Base-by-base conservation (phyloP, 2,329 filamentous ascomycete species). In the Hypoxylon sp. region DNA sequence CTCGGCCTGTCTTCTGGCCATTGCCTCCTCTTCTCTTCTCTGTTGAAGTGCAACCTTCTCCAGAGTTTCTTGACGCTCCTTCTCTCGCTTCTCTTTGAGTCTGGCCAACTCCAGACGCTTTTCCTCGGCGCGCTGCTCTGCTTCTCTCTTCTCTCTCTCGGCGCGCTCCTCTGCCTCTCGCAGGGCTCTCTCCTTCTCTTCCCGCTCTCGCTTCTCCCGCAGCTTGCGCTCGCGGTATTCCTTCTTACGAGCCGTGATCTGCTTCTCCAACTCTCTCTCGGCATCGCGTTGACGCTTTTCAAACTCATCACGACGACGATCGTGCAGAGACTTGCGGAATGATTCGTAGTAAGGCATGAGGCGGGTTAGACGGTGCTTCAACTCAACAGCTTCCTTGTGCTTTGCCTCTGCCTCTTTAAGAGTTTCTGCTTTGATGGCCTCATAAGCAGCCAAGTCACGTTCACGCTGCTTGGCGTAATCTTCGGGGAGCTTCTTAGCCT, bases 201-300 rank as follows among this genome's bases (percentile, higher is more conserved):
- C 94, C 55, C 86, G 88, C 82, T 97, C 93, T 63, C 89, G 87
- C 83, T 90, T 93, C 87, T 98, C 94, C 62, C 91, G 90, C 61
- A 93, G 87, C 80, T 91, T 91, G 73, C 90, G 89, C 78, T 98
- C 95, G 74, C 92, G 91, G 76, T 92, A 89, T 80, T 98, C 94
- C 86, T 93, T 95, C 82, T 94, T 90, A 76, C 96, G 93, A 72
- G 90, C 87, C 41, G 91, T 88, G 81, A 98, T 97, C 84, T 97
- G 93, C 81, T 91, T 92, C 84, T 98, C 93, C 64, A 98, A 88
- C 79, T 99, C 96, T 71, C 91, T 90, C 85, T 98, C 94, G 32
- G 96, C 96, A 76, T 93, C 91, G 80, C 92, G 94, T 78, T 93
- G 93, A 71, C 94, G 92, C 84, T 92, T 95, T 86, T 98, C 96